These are phyloP conservation scores for Suhomyces yuchorum DNA, from an alignment of 1,139 yeast species.

Conservation along the genomic window DNA sequence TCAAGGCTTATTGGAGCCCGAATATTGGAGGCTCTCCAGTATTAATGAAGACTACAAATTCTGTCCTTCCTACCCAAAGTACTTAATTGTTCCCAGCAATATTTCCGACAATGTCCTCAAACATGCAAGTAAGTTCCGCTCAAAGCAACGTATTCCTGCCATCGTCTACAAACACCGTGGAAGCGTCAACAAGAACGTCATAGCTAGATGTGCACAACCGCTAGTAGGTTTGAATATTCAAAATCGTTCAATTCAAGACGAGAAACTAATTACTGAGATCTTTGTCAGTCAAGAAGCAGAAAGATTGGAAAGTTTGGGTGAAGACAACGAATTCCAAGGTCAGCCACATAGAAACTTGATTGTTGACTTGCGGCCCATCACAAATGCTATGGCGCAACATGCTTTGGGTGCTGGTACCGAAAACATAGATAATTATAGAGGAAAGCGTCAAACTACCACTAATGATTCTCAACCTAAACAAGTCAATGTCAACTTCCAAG, in stretches of 20 bases:
- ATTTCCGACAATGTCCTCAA: conserved; percentile 80
- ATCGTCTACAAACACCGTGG: conserved; percentile 70
- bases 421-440: conserved; percentile 79
- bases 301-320: conserved; percentile 21
- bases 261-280: conserved; percentile 71
- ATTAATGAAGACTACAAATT: conserved; percentile 68
- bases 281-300: conserved; percentile 53
- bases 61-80: conserved; percentile 75
- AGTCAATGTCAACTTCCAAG: conserved; percentile 11
- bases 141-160: conserved; percentile 83
- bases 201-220: conserved; percentile 91
- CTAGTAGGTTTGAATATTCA: conserved; percentile 83
- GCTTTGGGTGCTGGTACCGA: conserved; percentile 98
- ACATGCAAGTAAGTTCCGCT: conserved; percentile 83
- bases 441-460: conserved; percentile 20
- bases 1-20: conserved; percentile 49
- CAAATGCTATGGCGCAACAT: conserved; percentile 95
- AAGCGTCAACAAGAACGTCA: conserved; percentile 67
- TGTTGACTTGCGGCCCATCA: conserved; percentile 88
- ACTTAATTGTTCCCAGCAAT: conserved; percentile 66
- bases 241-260: conserved; percentile 88
- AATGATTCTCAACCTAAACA: conserved; percentile 13
- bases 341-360: conserved; percentile 66
- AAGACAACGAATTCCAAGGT: conserved; percentile 28
- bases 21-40: conserved; percentile 68